Conservation (phyloP, 805 yeast species). For the Saturnispora halmiae region DNA sequence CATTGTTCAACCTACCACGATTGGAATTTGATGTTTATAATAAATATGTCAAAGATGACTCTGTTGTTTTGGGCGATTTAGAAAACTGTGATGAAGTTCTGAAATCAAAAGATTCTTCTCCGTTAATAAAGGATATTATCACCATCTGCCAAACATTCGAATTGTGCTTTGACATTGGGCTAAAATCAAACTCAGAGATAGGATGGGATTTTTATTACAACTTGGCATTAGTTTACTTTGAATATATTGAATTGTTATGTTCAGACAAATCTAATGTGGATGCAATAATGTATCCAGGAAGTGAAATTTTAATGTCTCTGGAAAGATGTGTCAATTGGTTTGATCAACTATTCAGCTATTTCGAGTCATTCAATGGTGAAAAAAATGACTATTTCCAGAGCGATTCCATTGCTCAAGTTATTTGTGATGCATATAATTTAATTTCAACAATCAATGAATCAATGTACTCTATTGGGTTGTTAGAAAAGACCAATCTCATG, state of each 20-base stretch:
- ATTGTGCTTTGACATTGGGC: conserved; percentile 25
- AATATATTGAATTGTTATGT: conserved; percentile 32
- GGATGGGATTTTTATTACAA: conserved; percentile 41
- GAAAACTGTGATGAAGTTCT: conserved; percentile 28
- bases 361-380: neutral
- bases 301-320: conserved; percentile 12
- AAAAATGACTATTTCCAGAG: neutral
- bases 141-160: conserved; percentile 34
- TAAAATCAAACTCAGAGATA: conserved; percentile 5
- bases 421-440: conserved; percentile 22
- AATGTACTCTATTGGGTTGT: conserved; percentile 9
- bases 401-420: conserved; percentile 19
- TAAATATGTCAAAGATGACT: conserved; percentile 41
- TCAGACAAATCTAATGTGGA: conserved; percentile 5
- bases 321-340: conserved; percentile 16
- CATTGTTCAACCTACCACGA: conserved; percentile 51
- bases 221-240: conserved; percentile 38
- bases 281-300: neutral
- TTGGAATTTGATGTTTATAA: conserved; percentile 50
- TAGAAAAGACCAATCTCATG: conserved; percentile 1
- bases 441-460: conserved; percentile 24
- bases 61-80: conserved; percentile 30
- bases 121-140: conserved; percentile 34
- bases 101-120: conserved; percentile 13
- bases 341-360: conserved; percentile 9